Evolutionary conservation across 805 yeast genomes (phyloP).

Genomic region (Lachancea sp.): DNA sequence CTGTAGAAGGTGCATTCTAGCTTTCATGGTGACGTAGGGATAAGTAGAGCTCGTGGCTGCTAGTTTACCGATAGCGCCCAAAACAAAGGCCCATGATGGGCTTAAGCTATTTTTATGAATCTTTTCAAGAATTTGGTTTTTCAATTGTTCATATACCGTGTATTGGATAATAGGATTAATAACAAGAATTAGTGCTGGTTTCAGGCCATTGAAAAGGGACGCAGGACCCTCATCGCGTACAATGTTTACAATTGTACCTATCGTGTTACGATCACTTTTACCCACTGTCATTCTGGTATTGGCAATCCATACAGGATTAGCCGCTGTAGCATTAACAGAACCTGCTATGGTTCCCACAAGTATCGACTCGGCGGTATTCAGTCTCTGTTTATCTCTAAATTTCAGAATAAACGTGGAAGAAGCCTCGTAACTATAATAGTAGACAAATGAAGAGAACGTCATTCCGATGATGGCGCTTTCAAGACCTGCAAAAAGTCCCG

Average conservation of each 20-base stretch:
- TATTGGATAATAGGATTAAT: slow-evolving; percentile 87
- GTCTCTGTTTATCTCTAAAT: slow-evolving; percentile 27
- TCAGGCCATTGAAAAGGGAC: slow-evolving; percentile 75
- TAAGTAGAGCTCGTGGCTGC: slow-evolving; percentile 85
- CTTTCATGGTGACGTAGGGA: slow-evolving; percentile 84
- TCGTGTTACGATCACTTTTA: slow-evolving; percentile 38
- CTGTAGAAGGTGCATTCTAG: slow-evolving; percentile 67
- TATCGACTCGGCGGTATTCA: slow-evolving; percentile 62
- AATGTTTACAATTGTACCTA: slow-evolving; percentile 55
- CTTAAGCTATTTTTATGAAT: slow-evolving; percentile 45
- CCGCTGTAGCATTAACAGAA: slow-evolving; percentile 67
- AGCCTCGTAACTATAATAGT: slow-evolving; percentile 85
- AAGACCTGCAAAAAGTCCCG: slow-evolving; percentile 75
- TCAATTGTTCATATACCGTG: slow-evolving; percentile 82
- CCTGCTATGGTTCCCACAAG: slow-evolving; percentile 83
- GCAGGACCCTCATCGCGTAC: slow-evolving; percentile 61
- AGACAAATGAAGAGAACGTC: slow-evolving; percentile 77
- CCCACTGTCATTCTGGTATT: slow-evolving; percentile 79
- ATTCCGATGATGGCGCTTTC: slow-evolving; percentile 85
- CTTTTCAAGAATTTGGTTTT: slow-evolving; percentile 50
- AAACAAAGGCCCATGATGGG: slow-evolving; percentile 70
- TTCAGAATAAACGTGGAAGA: slow-evolving; percentile 43
- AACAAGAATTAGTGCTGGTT: slow-evolving; percentile 83
- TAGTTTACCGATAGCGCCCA: slow-evolving; percentile 87
- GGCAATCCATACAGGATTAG: slow-evolving; percentile 94